Evolutionary conservation across 768 basidiomycete genomes (phyloP).

Genomic region (Leucosporidium creatinivorum): DNA sequence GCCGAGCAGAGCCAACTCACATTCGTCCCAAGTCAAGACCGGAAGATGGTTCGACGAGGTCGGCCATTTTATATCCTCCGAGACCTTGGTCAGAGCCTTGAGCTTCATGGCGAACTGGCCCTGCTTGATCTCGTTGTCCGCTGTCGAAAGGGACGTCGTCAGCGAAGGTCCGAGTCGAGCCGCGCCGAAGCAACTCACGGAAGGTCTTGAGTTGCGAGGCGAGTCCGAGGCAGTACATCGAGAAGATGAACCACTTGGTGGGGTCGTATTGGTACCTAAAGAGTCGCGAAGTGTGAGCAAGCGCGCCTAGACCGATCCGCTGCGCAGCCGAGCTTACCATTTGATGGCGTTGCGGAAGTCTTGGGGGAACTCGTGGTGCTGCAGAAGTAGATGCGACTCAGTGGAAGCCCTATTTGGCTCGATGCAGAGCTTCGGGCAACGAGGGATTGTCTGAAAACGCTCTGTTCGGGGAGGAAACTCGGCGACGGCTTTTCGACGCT

Average conservation of each 20-base stretch:
- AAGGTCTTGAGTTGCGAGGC: slow-evolving; percentile 64
- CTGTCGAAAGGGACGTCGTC: slow-evolving; percentile 36
- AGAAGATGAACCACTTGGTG: slow-evolving; percentile 73
- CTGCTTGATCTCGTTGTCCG: slow-evolving; percentile 74
- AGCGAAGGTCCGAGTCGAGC: background rate
- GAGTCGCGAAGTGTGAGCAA: no score
- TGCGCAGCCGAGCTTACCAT: slow-evolving; percentile 35
- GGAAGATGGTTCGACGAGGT: slow-evolving; percentile 55
- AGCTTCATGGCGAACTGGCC: slow-evolving; percentile 75
- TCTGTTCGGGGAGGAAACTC: no score
- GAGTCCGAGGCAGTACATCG: slow-evolving; percentile 57
- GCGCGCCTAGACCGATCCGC: no score
- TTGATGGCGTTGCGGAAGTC: slow-evolving; percentile 67
- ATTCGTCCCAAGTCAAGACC: slow-evolving; percentile 71
- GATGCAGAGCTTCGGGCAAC: no score
- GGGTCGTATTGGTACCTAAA: slow-evolving; percentile 50
- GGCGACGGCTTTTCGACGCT: no score
- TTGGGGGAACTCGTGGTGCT: slow-evolving; percentile 65
- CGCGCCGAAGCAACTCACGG: background rate
- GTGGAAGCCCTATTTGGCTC: background rate
- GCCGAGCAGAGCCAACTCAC: background rate
- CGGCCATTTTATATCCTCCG: slow-evolving; percentile 47
- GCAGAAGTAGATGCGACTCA: background rate
- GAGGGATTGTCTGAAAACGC: no score
- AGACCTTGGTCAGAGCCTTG: slow-evolving; percentile 59